Evolutionary conservation across 352 stramenopile species (phyloP).

Genomic region (Lagenidium giganteum): DNA sequence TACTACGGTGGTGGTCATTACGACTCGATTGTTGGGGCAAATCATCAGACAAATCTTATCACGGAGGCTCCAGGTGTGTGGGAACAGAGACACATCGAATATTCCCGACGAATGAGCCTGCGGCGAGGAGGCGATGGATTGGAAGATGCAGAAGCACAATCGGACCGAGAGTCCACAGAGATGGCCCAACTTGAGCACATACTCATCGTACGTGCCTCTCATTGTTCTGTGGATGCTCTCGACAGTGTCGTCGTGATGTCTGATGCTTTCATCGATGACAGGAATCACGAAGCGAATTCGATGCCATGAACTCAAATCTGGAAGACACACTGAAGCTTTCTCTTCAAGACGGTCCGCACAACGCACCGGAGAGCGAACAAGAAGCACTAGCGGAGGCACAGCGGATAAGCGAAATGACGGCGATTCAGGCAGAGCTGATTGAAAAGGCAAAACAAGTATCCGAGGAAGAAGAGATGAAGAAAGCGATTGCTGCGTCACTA

Average conservation of each 20-base stretch:
- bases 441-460: conserved; percentile 61
- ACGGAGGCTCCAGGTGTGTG: conserved; percentile 50
- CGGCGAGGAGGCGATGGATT: conserved; percentile 28
- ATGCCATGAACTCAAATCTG: conserved; percentile 68
- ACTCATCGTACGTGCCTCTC: conserved; percentile 34
- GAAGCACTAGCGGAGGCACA: conserved; percentile 45
- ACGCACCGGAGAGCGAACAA: conserved; percentile 20
- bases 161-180: conserved; percentile 48
- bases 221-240: neutral
- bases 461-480: conserved; percentile 70
- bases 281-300: conserved; percentile 71
- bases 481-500: conserved; percentile 65
- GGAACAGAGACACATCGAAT: conserved; percentile 63
- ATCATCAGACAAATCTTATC: conserved; percentile 57
- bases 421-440: conserved; percentile 68
- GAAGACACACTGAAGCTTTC: conserved; percentile 72
- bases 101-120: conserved; percentile 67
- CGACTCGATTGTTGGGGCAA: conserved; percentile 72
- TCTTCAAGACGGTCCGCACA: conserved; percentile 35
- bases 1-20: conserved; percentile 92
- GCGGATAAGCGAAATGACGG: conserved; percentile 67
- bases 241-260: neutral
- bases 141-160: conserved; percentile 22
- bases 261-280: conserved; percentile 19
- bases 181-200: conserved; percentile 69